Evolutionary conservation across 306 rosid genomes (phyloP).

Genomic region (Cucurbita pepo): DNA sequence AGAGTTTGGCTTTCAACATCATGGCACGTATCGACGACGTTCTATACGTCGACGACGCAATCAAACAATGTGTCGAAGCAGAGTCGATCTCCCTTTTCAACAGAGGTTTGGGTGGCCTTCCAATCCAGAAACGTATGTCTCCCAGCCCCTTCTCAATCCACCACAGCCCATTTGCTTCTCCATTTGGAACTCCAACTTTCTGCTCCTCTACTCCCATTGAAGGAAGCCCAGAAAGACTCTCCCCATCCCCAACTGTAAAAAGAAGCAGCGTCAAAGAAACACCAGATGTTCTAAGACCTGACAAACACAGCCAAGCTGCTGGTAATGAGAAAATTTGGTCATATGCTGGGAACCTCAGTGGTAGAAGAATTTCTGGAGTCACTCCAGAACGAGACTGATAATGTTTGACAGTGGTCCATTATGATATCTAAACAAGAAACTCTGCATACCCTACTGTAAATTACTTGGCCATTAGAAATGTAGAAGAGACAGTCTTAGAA

Average conservation of each 20-base stretch:
- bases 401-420: neutral
- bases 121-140: slow-evolving; percentile 73
- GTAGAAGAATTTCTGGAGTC: slow-evolving; percentile 50
- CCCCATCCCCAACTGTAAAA: slow-evolving; percentile 21
- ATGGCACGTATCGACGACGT: slow-evolving; percentile 92
- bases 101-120: slow-evolving; percentile 63
- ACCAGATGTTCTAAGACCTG: slow-evolving; percentile 10
- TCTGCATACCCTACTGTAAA: slow-evolving; percentile 17
- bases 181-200: slow-evolving; percentile 66
- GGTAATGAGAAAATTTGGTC: slow-evolving; percentile 75
- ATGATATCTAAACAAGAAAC: neutral
- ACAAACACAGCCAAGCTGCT: slow-evolving; percentile 27
- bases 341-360: slow-evolving; percentile 54
- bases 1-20: slow-evolving; percentile 90
- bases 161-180: slow-evolving; percentile 68
- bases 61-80: slow-evolving; percentile 50
- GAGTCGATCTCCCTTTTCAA: slow-evolving; percentile 50
- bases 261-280: slow-evolving; percentile 21
- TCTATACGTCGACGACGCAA: slow-evolving; percentile 64
- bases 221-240: slow-evolving; percentile 54
- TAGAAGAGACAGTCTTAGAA: neutral
- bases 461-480: slow-evolving; percentile 30
- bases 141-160: slow-evolving; percentile 90
- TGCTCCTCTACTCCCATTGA: slow-evolving; percentile 58
- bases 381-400: slow-evolving; percentile 65